Evolutionary conservation across 116 monocot species (phyloP), one percentile per base, ranked within the genome.

Genomic region (Phalaenopsis hybrid): DNA sequence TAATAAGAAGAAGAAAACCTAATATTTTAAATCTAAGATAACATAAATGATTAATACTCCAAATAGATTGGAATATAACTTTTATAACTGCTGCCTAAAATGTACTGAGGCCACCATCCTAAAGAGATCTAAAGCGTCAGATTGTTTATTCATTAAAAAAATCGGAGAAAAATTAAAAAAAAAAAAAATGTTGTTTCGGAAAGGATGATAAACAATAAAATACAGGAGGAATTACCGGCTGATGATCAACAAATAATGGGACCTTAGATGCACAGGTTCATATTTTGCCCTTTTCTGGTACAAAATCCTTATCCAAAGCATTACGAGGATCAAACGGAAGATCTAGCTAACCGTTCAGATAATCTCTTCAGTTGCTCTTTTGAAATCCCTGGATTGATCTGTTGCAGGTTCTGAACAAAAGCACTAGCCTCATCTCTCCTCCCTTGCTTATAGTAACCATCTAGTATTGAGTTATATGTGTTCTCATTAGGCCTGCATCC

Each of bases 401-500:
- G 82, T 33, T 75, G 80, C 58, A 97, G 91, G 57, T 84, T 86
- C 16, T 81, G 82, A 50, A 94, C 79, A 75, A 97, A 93, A 44
- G 61, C 34, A 9, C 55, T 75, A 15, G 95, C 97, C 81, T 94
- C 97, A 68, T 87, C 90, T 81, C 76, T 86, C 58, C 88, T 81
- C 2, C 90, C 90, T 50, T 83, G 84, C 79, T 89, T 97, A 78
- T 86, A 89, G 57, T 85, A 92, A 6, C 97, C 91, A 79, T 92
- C 91, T 8, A 97, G 74, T 48, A 97, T 85, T 34, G 91, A 84
- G 83, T 94, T 94, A 78, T 89, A 94, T 0, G 97, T 97, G 82
- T 85, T 93, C 81, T 93, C 92, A 75, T 94, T 94, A 8, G 97
- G 97, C 81, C 73, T 83, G 82, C 95, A 94, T 4, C 90, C 88